Conservation (phyloP, 2,329 filamentous ascomycete species). For the Alternaria novae-zelandiae region DNA sequence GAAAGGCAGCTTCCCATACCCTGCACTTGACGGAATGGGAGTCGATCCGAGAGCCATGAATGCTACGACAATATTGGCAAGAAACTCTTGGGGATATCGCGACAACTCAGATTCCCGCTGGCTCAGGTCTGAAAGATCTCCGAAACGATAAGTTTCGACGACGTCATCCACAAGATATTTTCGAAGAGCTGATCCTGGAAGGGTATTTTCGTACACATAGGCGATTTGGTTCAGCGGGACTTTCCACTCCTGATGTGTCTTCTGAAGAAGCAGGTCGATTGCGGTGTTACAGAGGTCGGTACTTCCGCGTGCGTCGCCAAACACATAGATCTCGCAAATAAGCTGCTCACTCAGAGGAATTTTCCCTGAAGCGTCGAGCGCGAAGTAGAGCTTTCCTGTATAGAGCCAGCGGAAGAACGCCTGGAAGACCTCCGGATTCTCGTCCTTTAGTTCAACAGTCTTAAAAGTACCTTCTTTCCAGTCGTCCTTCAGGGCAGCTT, state of each 20-base stretch:
- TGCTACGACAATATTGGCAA: fast-evolving
- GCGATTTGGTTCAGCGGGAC: too few species aligned
- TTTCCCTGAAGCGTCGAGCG: background rate
- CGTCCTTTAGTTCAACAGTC: too few species aligned
- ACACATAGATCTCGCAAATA: background rate
- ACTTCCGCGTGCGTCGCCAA: fast-evolving
- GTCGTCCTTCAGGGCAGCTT: background rate
- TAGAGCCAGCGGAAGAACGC: background rate
- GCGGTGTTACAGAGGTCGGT: background rate
- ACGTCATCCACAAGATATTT: too few species aligned
- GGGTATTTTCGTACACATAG: too few species aligned
- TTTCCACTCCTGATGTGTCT: background rate
- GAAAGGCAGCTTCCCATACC: background rate
- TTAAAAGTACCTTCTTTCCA: too few species aligned
- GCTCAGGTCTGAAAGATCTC: too few species aligned
- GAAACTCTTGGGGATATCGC: fast-evolving
- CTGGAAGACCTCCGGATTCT: background rate
- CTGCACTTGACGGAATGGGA: background rate
- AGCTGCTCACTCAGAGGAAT: fast-evolving
- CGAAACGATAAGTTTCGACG: too few species aligned
- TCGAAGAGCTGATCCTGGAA: too few species aligned
- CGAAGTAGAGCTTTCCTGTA: background rate
- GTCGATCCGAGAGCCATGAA: background rate
- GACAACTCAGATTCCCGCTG: too few species aligned
- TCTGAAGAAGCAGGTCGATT: fast-evolving